Evolutionary conservation across 805 yeast species (phyloP).

Genomic region (Metschnikowia aberdeeniae): DNA sequence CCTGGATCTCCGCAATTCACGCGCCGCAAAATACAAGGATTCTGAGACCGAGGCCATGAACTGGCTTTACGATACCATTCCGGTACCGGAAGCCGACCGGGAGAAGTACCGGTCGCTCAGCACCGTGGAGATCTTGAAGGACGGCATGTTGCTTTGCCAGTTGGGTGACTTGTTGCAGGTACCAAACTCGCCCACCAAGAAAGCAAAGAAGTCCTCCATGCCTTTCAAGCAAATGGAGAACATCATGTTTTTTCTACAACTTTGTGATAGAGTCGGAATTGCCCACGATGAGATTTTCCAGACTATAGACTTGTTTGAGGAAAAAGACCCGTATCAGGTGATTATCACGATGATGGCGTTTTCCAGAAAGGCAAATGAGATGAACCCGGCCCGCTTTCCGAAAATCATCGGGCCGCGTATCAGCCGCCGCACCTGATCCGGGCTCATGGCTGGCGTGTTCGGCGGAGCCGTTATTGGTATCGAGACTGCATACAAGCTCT

Average conservation of each 20-base stretch:
- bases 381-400: conserved; percentile 23
- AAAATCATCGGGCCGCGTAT: conserved; percentile 37
- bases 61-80: conserved; percentile 50
- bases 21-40: conserved; percentile 49
- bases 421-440: not conserved
- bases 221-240: conserved; percentile 83
- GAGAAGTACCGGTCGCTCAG: conserved; percentile 3
- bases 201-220: conserved; percentile 59
- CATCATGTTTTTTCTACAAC: conserved; percentile 63
- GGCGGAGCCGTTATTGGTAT: too few species aligned
- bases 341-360: conserved; percentile 69
- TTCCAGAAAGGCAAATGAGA: conserved; percentile 61
- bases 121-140: conserved; percentile 53
- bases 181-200: conserved; percentile 32
- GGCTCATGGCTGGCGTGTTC: too few species aligned
- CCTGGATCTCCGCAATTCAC: conserved; percentile 50
- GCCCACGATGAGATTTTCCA: conserved; percentile 81
- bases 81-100: conserved; percentile 10
- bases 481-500: too few species aligned
- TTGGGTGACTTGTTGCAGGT: conserved; percentile 27
- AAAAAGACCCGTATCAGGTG: conserved; percentile 73
- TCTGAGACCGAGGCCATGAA: conserved; percentile 39
- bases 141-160: conserved; percentile 46
- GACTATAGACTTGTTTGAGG: conserved; percentile 70
- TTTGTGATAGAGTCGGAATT: conserved; percentile 61